Base-by-base conservation (phyloP, 345 rosid genomes). In the Brassica juncea region DNA sequence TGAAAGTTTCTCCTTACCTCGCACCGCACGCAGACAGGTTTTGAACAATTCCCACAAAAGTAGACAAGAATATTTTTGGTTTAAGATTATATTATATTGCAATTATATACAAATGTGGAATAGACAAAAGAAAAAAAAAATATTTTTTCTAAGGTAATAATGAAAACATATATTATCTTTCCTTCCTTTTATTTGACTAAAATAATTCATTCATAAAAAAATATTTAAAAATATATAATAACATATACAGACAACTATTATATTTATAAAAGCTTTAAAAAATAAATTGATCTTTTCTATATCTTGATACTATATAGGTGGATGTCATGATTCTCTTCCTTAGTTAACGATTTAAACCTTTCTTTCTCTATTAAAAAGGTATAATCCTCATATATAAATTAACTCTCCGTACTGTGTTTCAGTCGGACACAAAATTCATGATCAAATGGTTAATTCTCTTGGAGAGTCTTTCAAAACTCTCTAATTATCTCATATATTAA, bases 11-110 rank as follows among this genome's bases (percentile, higher is more conserved):
- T 32, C 44, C 49, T 42, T 31, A 63, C 68, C 42, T 63, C 68
- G 14, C 12, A 31, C 11, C n/a, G 23, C 25, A 63, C 42, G 12
- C 35, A 31, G 68, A 63, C 16, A 31, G 16, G 12, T 31, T 19
- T 63, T 63, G 67, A 63, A n/a, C 25, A 63, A 63, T 63, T 32
- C 25, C 44, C 23, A 31, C 68, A 31, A 31, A 63, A 37, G 35
- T 63, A 63, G 12, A 31, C 42, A 8, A 63, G 23, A 63, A 6
- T 31, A 31, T 0, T 63, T n/a, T 31, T 32, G 12, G 11, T 3
- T 63, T 63, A 2, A 63, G 16, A n/a, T 14, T 31, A n/a, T 31
- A n/a, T 31, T 10, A 30, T 35, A 28, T 28, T 16, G 16, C 11
- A n/a, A 4, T 32, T 63, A n/a, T 63, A 63, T n/a, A 63, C 1